Conservation (phyloP, 352 stramenopile species). For the Pythium aristosporum region DNA sequence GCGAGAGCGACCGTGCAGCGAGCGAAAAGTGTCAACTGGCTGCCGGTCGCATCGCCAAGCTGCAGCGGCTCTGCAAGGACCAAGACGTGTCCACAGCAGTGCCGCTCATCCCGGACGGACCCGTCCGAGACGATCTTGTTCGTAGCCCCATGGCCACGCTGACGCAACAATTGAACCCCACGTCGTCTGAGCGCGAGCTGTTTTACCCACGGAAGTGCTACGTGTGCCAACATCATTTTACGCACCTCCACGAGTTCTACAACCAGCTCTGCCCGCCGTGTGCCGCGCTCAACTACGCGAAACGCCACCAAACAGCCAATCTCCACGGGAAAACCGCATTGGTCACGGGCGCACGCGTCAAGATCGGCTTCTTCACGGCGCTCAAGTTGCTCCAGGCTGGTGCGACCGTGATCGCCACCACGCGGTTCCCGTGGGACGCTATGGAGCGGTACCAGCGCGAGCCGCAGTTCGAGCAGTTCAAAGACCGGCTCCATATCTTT, state of each 20-base stretch:
- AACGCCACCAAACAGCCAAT: constrained; percentile 90
- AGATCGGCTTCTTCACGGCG: constrained; percentile 93
- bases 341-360: constrained; percentile 94
- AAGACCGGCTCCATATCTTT: constrained; percentile 92
- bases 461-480: constrained; percentile 90
- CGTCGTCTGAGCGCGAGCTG: constrained; percentile 21
- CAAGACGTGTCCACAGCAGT: constrained; percentile 38
- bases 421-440: constrained; percentile 92
- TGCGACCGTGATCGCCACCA: constrained; percentile 93
- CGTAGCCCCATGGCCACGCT: constrained; percentile 8
- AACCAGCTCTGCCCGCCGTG: constrained; percentile 93
- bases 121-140: constrained; percentile 50
- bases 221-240: constrained; percentile 92
- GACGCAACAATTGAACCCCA: not conserved
- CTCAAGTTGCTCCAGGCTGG: constrained; percentile 92
- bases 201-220: constrained; percentile 92
- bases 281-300: constrained; percentile 91
- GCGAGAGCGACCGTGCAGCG: constrained; percentile 42
- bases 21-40: constrained; percentile 6
- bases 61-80: constrained; percentile 87
- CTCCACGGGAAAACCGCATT: constrained; percentile 88
- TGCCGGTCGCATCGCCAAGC: constrained; percentile 29
- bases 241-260: constrained; percentile 94
- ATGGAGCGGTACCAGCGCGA: constrained; percentile 87
- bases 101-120: constrained; percentile 90